phyloP scores from a whole-genome alignment of 169 alveolate genomes.

The Plasmodium coatneyi region DNA sequence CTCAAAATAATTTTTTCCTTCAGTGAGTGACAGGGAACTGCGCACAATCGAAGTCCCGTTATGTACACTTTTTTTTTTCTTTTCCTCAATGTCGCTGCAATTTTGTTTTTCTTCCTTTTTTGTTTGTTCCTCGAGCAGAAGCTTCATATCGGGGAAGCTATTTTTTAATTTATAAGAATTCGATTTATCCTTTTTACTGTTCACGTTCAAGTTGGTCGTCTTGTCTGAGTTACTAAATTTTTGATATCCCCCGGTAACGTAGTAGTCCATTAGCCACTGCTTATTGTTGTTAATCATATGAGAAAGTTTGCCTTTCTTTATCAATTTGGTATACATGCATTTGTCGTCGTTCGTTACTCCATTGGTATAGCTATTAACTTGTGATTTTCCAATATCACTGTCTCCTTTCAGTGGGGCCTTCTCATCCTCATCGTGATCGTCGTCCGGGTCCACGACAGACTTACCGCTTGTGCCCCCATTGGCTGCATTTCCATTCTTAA shows the following conservation, averaged over 20 bases:
- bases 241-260: neutral
- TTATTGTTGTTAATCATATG: constrained; percentile 9
- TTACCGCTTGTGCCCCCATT: neutral
- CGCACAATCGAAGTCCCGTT: neutral
- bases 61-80: neutral
- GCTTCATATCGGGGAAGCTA: constrained; percentile 5
- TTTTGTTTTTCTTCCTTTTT: constrained; percentile 38
- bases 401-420: neutral
- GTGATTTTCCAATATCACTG: neutral
- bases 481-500: neutral
- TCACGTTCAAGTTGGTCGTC: neutral
- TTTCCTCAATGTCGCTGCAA: constrained; percentile 29
- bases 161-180: constrained; percentile 6
- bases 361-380: neutral
- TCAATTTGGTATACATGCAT: neutral
- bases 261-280: constrained; percentile 6
- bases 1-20: neutral
- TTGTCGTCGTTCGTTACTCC: neutral
- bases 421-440: neutral
- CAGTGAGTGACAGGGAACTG: neutral
- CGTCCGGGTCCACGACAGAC: neutral
- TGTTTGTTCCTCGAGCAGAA: neutral
- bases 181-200: neutral
- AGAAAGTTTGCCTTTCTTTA: neutral
- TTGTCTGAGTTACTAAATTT: neutral